phyloP scores from a whole-genome alignment of 2,329 filamentous ascomycete genomes.

The Aquanectria penicillioides region DNA sequence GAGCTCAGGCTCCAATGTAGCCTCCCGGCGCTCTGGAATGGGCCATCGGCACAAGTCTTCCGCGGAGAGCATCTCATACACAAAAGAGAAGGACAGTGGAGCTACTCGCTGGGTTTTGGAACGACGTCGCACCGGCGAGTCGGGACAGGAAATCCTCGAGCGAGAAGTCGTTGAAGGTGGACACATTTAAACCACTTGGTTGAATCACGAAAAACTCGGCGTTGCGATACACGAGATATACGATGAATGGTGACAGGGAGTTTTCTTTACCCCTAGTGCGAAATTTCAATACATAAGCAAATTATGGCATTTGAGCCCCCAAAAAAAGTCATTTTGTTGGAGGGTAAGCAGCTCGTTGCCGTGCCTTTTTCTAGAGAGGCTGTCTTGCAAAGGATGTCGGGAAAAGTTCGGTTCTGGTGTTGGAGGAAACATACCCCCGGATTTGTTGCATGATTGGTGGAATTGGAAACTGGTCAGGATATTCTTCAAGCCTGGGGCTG shows the following conservation, averaged over 20 bases:
- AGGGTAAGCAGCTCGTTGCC: conserved; percentile 4
- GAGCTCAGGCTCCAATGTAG: conserved; percentile 20
- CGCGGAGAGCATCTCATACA: conserved; percentile 77
- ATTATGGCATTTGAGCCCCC: no score
- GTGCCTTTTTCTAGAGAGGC: conserved; percentile 7
- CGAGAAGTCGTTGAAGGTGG: conserved; percentile 71
- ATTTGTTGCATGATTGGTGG: background rate
- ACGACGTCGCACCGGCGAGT: conserved; percentile 71
- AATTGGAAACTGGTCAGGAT: background rate
- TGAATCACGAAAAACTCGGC: no score
- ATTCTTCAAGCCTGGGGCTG: conserved; percentile 4
- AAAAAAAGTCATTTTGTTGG: no score
- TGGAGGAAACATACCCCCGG: conserved; percentile 20
- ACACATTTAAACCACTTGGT: conserved; percentile 56
- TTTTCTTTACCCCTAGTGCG: no score
- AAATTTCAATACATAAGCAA: conserved; percentile 32
- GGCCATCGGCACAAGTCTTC: conserved; percentile 66
- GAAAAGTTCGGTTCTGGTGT: conserved; percentile 31
- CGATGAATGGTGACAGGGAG: no score
- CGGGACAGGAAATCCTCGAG: conserved; percentile 72
- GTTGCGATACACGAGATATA: no score
- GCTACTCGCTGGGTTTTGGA: conserved; percentile 76
- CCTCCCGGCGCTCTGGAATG: conserved; percentile 31
- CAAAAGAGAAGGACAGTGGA: conserved; percentile 68
- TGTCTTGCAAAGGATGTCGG: conserved; percentile 2